Evolutionary conservation across 305 asterid genomes (phyloP).

Genomic region (Caryopteris hybrid): DNA sequence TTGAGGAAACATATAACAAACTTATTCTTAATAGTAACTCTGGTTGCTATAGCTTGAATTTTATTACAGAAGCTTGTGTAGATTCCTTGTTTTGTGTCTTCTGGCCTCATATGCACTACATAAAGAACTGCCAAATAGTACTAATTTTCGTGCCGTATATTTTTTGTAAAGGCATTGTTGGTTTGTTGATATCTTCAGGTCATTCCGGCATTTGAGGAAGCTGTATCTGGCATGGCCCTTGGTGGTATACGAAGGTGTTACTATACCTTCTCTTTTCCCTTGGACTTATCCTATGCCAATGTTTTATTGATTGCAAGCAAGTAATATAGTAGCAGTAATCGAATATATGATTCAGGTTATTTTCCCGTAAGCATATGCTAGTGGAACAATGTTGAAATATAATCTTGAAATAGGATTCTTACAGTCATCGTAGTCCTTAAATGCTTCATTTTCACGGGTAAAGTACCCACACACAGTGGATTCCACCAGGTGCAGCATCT

Average conservation of each 20-base stretch:
- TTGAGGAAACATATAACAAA: neutral
- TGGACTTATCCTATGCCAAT: neutral
- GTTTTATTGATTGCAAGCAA: neutral
- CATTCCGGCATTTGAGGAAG: constrained; percentile 97
- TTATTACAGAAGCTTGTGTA: neutral
- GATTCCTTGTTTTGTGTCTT: neutral
- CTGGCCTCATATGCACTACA: neutral
- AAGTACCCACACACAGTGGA: neutral
- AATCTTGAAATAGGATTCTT: neutral
- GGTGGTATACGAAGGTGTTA: constrained; percentile 90
- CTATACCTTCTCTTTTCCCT: neutral
- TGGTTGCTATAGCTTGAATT: neutral
- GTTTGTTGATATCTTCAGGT: constrained; percentile 54
- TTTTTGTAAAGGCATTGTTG: constrained; percentile 14
- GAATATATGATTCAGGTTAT: neutral
- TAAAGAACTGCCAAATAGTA: neutral
- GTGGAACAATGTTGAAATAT: neutral
- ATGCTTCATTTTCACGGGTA: neutral
- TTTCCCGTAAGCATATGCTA: neutral
- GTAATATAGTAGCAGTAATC: neutral
- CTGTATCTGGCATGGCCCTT: constrained; percentile 79
- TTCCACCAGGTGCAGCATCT: neutral
- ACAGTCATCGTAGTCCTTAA: too few species aligned
- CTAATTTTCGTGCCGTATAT: neutral
- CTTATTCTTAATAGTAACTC: neutral